Percentiles rank a stretch among this genome's conserved stretches.
These are phyloP conservation scores for Phaeosphaeriaceae sp. DNA, from an alignment of 2,329 filamentous ascomycete species.

Conservation along the genomic window DNA sequence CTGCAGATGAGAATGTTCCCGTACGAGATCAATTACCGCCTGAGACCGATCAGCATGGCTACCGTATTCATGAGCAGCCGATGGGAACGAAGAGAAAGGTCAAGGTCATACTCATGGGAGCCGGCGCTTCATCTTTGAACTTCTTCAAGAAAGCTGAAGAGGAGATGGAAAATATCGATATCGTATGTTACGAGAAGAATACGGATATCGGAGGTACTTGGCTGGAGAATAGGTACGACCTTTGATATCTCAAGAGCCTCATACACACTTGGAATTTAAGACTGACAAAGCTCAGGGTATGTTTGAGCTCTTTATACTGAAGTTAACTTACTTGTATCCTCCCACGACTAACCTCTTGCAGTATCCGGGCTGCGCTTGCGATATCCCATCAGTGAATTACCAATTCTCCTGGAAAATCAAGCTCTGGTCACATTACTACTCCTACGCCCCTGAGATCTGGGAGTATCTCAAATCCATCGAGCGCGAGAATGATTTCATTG, in stretches of 20 bases:
- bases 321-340: neutral
- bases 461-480: constrained; percentile 55
- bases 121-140: constrained; percentile 52
- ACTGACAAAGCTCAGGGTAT: neutral
- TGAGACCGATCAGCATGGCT: constrained; percentile 49
- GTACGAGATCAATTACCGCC: constrained; percentile 42
- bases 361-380: constrained; percentile 51
- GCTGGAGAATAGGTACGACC: constrained; percentile 45
- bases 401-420: constrained; percentile 61
- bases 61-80: constrained; percentile 52
- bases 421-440: constrained; percentile 53
- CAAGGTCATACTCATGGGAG: constrained; percentile 53
- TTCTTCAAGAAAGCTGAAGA: constrained; percentile 55
- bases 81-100: constrained; percentile 52
- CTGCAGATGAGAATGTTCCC: constrained; percentile 31
- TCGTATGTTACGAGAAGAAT: constrained; percentile 53
- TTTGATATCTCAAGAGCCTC: neutral
- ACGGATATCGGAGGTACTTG: constrained; percentile 51
- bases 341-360: neutral
- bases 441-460: constrained; percentile 57
- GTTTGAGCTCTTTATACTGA: neutral
- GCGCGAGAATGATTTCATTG: constrained; percentile 42
- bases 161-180: constrained; percentile 49
- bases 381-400: constrained; percentile 33
- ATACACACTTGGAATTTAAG: neutral